phyloP scores from a whole-genome alignment of 1,284 basidiomycete genomes.

The Irpex lacteus region DNA sequence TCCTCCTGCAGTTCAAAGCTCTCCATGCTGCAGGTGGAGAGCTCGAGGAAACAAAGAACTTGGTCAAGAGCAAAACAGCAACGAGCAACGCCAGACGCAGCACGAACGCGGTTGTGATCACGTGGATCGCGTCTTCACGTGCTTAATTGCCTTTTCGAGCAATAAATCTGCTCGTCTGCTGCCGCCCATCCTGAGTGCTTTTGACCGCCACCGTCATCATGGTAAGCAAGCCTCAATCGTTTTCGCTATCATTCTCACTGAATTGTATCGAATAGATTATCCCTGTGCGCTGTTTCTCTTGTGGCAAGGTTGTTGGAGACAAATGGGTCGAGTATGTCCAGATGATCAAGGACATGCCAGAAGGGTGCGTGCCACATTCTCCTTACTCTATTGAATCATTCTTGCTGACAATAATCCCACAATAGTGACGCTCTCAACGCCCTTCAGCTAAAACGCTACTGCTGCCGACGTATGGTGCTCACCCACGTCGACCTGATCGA shows the following conservation, averaged over 20 bases:
- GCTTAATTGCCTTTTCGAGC: slow-evolving; percentile 4
- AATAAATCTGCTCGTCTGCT: neutral
- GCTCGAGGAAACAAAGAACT: slow-evolving; percentile 4
- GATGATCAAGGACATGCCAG: slow-evolving; percentile 72
- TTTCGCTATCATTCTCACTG: neutral
- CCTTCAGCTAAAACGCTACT: slow-evolving; percentile 91
- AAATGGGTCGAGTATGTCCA: slow-evolving; percentile 88
- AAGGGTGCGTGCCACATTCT: slow-evolving; percentile 65
- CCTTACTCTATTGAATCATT: neutral
- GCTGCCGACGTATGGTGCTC: slow-evolving; percentile 96
- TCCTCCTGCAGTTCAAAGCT: slow-evolving; percentile 77
- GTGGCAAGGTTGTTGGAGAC: slow-evolving; percentile 92
- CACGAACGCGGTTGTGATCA: slow-evolving; percentile 2
- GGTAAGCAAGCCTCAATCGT: too few species aligned
- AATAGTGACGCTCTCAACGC: slow-evolving; percentile 80
- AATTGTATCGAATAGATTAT: slow-evolving; percentile 58
- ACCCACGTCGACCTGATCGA: slow-evolving; percentile 98
- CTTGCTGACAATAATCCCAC: neutral
- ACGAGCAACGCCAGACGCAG: neutral
- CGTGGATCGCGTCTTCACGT: slow-evolving; percentile 16
- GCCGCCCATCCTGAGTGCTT: neutral
- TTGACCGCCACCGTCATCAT: slow-evolving; percentile 13
- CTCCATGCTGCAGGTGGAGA: slow-evolving; percentile 17
- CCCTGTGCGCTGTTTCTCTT: slow-evolving; percentile 87
- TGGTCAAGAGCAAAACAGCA: neutral